Evolutionary conservation across 2,329 filamentous ascomycete genomes (phyloP), one percentile per base, ranked within the genome.

Genomic region (Alternaria triticimaculans): DNA sequence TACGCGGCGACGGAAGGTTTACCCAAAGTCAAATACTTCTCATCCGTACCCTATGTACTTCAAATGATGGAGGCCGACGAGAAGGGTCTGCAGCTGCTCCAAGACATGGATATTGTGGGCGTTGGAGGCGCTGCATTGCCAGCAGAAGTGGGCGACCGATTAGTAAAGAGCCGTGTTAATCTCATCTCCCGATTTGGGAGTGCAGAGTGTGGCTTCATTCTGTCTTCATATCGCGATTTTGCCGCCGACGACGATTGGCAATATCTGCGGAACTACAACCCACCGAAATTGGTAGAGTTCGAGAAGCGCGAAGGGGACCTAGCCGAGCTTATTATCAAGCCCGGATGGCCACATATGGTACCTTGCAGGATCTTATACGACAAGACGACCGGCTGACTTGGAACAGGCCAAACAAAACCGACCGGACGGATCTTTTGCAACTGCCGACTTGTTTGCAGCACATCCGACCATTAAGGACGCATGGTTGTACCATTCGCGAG

Each of bases 31-130:
- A 82, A 79, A 44, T 90, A 89, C 67, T 90, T 91, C 68, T 87
- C 88, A 0, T 88, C 85, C 0, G 88, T 91, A 0, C 92, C 92
- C 8, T 98, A 95, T 76, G 94, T 98, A 37, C 87, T 92, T 76
- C 93, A 93, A 51, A 87, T 98, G 69, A 97, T 99, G 92, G 87
- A 90, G 72, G 90, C 94, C 11, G 96, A 93, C 72, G 93, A 97
- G 81, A 92, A 96, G 81, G 94, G 92, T 55, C 86, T 98, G 3
- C 84, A 90, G 71, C 88, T 97, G 5, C 80, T 66, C 20, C 71
- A 71, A 43, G 70, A 66, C 0, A 89, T 90, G 87, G 82, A 86
- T 5, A 82, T 90, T 14, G 88, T 91, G 0, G 88, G 88, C 7
- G 87, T 90, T 0, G 89, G 89, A 3, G 89, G 88, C 6, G 88